Percentiles rank a stretch among this genome's conserved stretches.
These are phyloP conservation scores for Ampelocalamus luodianensis DNA, from an alignment of 176 grass and related monocot genomes.

Conservation along the genomic window DNA sequence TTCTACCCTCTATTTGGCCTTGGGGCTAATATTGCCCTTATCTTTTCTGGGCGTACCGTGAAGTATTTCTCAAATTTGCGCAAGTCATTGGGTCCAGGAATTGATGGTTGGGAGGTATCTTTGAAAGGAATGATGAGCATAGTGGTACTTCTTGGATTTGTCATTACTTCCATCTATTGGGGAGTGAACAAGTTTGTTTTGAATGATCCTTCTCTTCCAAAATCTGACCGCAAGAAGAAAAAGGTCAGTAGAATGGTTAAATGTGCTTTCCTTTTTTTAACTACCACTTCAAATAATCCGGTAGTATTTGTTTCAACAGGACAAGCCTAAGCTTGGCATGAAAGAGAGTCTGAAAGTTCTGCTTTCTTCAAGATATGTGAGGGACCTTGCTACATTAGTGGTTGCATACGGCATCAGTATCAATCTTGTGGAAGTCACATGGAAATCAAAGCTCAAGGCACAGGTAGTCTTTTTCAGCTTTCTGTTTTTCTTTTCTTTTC, in stretches of 20 bases:
- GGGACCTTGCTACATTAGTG: conserved; percentile 84
- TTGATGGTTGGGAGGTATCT: conserved; percentile 90
- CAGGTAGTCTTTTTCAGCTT: conserved; percentile 61
- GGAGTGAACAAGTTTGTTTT: conserved; percentile 79
- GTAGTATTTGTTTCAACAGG: conserved; percentile 44
- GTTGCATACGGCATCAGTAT: conserved; percentile 92
- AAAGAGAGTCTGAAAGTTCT: conserved; percentile 83
- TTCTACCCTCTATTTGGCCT: conserved; percentile 93
- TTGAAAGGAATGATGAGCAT: conserved; percentile 98
- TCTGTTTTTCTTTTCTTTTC: conserved; percentile 23
- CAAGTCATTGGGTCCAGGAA: conserved; percentile 77
- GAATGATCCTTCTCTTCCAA: conserved; percentile 79
- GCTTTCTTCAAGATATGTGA: conserved; percentile 78
- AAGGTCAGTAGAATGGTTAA: conserved; percentile 40
- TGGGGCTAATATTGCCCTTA: conserved; percentile 83
- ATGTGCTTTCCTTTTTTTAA: background rate
- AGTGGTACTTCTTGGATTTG: conserved; percentile 74
- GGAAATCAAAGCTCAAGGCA: conserved; percentile 98
- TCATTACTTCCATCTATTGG: conserved; percentile 77
- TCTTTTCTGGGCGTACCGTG: conserved; percentile 79
- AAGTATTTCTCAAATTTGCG: conserved; percentile 93
- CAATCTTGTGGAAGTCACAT: conserved; percentile 91
- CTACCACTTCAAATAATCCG: conserved; percentile 9
- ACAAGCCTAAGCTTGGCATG: conserved; percentile 83
- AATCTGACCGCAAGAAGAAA: conserved; percentile 75